Evolutionary conservation across 805 yeast species (phyloP), one percentile per base, ranked within the genome.

Genomic region (Yamadazyma laniorum): DNA sequence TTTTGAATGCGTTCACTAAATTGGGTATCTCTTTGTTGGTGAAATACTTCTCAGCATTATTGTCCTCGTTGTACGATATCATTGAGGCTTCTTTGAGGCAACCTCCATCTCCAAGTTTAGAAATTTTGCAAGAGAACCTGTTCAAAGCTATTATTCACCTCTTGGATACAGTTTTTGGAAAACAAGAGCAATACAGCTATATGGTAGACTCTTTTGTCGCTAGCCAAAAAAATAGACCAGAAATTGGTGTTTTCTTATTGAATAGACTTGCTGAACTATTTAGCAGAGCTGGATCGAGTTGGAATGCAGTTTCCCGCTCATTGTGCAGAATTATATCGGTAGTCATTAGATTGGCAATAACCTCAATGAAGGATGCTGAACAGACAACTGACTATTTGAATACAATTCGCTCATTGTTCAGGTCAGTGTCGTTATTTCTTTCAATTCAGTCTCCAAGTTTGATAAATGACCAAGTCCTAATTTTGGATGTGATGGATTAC

Each of bases 271-370:
- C 77, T 2, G 62, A 59, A 8, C 61, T 73, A 32, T 77, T 80
- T 47, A 51, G 63, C 9, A 66, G 68, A 25, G 80, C 79, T 12
- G 68, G 66, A 28, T 58, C 67, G 2, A 75, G 70, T 33, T 82
- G 89, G 88, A 77, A 67, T 53, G 69, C 78, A 25, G 66, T 76
- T 32, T 80, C 85, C 3, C 68, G 87, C 52, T 76, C 85, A 0
- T 59, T 80, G 28, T 81, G 87, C 49, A 72, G 89, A 35, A 68
- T 77, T 7, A 68, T 78, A 14, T 68, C 78, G 3, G 61, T 79
- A 32, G 50, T 83, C 29, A 53, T 82, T 36, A 72, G 70, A 39
- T 55, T 68, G 32, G 58, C 70, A 0, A 49, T 63, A 14, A 37
- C 37, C 27, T 50, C 70, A 1, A 46, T 53, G 39, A 42, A 48